phyloP scores from a whole-genome alignment of 2,329 filamentous ascomycete genomes.

The Coniochaeta ligniaria region DNA sequence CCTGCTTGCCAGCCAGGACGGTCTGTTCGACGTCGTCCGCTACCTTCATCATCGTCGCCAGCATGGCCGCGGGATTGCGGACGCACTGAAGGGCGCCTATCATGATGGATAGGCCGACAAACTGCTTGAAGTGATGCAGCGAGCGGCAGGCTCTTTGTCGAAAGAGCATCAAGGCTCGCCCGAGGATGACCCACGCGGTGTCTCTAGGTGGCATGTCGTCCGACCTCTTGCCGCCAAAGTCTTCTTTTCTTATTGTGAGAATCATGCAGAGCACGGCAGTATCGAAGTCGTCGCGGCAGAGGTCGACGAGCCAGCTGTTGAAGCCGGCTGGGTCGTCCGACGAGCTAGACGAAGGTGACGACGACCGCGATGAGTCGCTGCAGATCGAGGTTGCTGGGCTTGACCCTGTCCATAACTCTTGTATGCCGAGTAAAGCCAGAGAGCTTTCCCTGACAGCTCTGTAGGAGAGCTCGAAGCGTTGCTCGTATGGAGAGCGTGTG shows the following conservation, averaged over 20 bases:
- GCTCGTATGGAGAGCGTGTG: background rate
- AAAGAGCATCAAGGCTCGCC: constrained; percentile 8
- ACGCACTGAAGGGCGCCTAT: constrained; percentile 11
- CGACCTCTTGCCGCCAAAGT: constrained; percentile 4
- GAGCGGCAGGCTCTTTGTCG: constrained; percentile 13
- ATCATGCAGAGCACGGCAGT: constrained; percentile 13
- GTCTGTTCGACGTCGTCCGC: constrained; percentile 16
- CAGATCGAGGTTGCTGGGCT: background rate
- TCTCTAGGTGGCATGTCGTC: constrained; percentile 5
- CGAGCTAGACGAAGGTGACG: constrained; percentile 3
- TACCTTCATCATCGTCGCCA: constrained; percentile 9
- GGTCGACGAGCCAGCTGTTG: constrained; percentile 13
- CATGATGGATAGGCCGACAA: constrained; percentile 11
- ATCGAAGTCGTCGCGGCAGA: constrained; percentile 17
- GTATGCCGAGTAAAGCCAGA: constrained; percentile 13
- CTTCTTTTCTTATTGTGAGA: constrained; percentile 8
- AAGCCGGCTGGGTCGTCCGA: background rate
- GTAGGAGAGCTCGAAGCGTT: background rate
- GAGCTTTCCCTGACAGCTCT: constrained; percentile 5
- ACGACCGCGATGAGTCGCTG: constrained; percentile 2
- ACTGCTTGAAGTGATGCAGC: constrained; percentile 14
- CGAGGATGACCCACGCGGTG: constrained; percentile 6
- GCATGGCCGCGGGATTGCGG: constrained; percentile 4
- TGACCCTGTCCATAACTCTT: constrained; percentile 9
- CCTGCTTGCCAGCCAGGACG: constrained; percentile 12